Conservation (phyloP, 257 asterid species). For the Salvia rosmarinus region DNA sequence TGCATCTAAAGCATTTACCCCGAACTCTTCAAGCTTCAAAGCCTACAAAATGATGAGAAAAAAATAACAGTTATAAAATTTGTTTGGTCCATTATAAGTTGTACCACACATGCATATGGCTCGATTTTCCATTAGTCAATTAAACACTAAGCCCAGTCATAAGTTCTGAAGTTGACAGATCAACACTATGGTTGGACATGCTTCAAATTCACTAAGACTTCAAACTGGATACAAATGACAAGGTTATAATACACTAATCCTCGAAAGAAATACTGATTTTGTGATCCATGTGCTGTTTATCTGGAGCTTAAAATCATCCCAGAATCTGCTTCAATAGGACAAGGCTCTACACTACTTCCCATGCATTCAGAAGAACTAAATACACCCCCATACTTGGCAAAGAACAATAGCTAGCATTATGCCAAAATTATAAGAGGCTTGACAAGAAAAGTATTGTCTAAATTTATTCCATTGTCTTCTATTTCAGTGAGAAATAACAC, state of each 20-base stretch:
- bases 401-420: not conserved
- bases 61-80: constrained; percentile 37
- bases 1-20: constrained; percentile 78
- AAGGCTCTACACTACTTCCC: not conserved
- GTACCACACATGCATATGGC: not conserved
- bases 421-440: constrained; percentile 9
- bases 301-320: constrained; percentile 19
- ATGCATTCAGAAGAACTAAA: not conserved
- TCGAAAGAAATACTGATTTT: constrained; percentile 6
- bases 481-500: not conserved
- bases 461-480: not conserved
- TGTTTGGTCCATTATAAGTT: constrained; percentile 11
- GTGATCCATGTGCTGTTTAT: not conserved
- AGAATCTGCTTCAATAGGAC: constrained; percentile 1
- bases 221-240: not conserved
- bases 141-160: not conserved
- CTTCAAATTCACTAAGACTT: not conserved
- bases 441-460: not conserved
- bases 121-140: constrained; percentile 12
- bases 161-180: constrained; percentile 1
- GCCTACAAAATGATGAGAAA: constrained; percentile 52
- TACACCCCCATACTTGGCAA: constrained; percentile 17
- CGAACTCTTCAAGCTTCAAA: constrained; percentile 92
- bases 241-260: not conserved
- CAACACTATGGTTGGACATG: constrained; percentile 9